Base-by-base conservation (phyloP, 148 eudicot genomes). In the Heliamphora exappendiculata region DNA sequence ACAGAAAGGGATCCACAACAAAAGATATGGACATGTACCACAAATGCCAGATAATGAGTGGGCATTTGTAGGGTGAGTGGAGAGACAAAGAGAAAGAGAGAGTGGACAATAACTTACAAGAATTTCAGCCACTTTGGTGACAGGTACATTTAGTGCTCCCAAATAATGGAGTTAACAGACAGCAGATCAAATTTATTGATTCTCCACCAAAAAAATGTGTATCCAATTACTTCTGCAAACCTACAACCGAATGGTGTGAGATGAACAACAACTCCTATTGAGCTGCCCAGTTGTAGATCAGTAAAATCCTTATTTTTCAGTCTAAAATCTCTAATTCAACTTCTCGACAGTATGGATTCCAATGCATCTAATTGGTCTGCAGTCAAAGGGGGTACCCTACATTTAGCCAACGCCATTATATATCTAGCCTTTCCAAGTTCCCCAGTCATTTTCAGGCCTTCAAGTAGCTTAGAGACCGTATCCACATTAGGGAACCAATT, bases 401-500 rank as follows among this genome's bases (percentile, higher is more conserved):
- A 82, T 76, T 81, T 69, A 66, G 83, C 85, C 84, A 91, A 87
- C 33, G 66, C 36, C 66, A 86, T 59, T 19, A 93, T 87, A 74
- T 71, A 64, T 73, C 75, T 72, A 67, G 97, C 97, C 82, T 91
- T 89, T 47, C 75, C 82, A 78, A 76, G 51, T 83, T 80, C 86
- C 64, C 90, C 93, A 76, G 26, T 78, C 78, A 80, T 85, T 76
- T 49, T 51, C 44, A 93, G 81, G 58, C 96, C 97, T 78, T 85
- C 73, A 75, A 91, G 82, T 81, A 93, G 83, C 79, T 64, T 82
- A 80, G 59, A 70, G 50, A 93, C 82, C 36, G 88, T 89, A 60
- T 83, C 91, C 71, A 87, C 78, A 74, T 87, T 91, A 22, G 89
- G 85, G 69, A 79, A 81, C 88, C 89, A 86, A 76, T 88, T 88